A percentile compares a stretch with the other conserved stretches of the same genome.
Conservation (phyloP, 208 protist species). For the Leptomonas pyrrhocoris region DNA sequence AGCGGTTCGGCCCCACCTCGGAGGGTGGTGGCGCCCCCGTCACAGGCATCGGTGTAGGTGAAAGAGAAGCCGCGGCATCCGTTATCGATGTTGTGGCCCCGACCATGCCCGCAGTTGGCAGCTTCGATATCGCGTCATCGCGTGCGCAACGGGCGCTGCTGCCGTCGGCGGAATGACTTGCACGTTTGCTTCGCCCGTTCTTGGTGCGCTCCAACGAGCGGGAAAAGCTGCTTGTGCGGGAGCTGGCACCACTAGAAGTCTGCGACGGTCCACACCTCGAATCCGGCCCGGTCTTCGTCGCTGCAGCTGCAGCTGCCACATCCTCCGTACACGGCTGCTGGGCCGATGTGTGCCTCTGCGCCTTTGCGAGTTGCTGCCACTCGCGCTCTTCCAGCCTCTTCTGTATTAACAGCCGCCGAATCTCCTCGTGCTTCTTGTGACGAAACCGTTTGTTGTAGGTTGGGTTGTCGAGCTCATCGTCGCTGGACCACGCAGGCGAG, state of each 20-base stretch:
- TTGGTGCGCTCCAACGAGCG: not conserved
- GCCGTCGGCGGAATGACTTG: not conserved
- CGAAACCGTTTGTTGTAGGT: slow-evolving; percentile 50
- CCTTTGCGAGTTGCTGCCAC: slow-evolving; percentile 6
- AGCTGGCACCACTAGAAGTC: not conserved
- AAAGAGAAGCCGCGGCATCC: not conserved
- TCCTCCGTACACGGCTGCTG: not conserved
- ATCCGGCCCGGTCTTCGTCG: not conserved
- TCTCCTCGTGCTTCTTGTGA: slow-evolving; percentile 37
- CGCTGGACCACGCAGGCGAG: slow-evolving; percentile 51
- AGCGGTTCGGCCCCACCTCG: too few species aligned
- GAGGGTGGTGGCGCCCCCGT: not conserved
- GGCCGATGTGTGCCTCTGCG: not conserved
- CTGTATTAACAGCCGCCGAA: slow-evolving; percentile 17
- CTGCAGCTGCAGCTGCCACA: not conserved
- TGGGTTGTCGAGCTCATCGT: slow-evolving; percentile 57
- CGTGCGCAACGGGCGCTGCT: not conserved
- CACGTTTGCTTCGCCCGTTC: not conserved
- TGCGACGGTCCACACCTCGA: not conserved
- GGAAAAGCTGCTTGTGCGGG: not conserved
- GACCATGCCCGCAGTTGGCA: not conserved
- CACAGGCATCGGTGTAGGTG: not conserved
- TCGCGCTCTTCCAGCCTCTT: slow-evolving; percentile 16
- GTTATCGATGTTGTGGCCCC: too few species aligned
- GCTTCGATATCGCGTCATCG: not conserved